These are phyloP conservation scores for Beauveria medogensis DNA, from an alignment of 2,329 filamentous ascomycete species.

Conservation along the genomic window DNA sequence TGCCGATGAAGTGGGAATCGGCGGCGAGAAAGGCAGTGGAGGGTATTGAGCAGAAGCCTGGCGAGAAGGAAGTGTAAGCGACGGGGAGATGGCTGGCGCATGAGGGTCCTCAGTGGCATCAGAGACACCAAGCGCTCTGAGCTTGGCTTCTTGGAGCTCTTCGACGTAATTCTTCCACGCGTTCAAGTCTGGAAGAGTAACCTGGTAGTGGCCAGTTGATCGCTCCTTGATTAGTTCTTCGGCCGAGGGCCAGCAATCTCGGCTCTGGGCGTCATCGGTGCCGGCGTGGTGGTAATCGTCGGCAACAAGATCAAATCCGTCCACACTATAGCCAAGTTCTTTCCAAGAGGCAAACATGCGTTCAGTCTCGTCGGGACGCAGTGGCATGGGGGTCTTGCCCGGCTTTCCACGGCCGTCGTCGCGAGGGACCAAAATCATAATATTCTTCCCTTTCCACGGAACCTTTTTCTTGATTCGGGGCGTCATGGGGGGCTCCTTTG, in stretches of 20 bases:
- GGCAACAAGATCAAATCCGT: slow-evolving; percentile 59
- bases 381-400: slow-evolving; percentile 44
- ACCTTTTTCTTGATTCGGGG: slow-evolving; percentile 63
- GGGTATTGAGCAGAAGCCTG: slow-evolving; percentile 69
- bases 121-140: slow-evolving; percentile 83
- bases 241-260: slow-evolving; percentile 57
- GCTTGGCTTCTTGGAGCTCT: slow-evolving; percentile 80
- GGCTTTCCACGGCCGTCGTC: slow-evolving; percentile 57
- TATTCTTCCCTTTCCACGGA: slow-evolving; percentile 67
- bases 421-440: slow-evolving; percentile 60
- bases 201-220: slow-evolving; percentile 43
- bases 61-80: slow-evolving; percentile 52
- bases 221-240: slow-evolving; percentile 51
- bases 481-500: slow-evolving; percentile 35
- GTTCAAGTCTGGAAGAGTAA: slow-evolving; percentile 63
- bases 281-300: slow-evolving; percentile 30
- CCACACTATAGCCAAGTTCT: slow-evolving; percentile 59
- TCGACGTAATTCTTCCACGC: slow-evolving; percentile 70
- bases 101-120: slow-evolving; percentile 65
- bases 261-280: slow-evolving; percentile 51
- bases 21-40: slow-evolving; percentile 73
- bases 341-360: slow-evolving; percentile 60
- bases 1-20: slow-evolving; percentile 69
- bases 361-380: slow-evolving; percentile 47
- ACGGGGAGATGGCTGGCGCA: slow-evolving; percentile 57